These are phyloP conservation scores for Anthracocystis walkeri DNA, from an alignment of 1,284 basidiomycete genomes.

Conservation along the genomic window DNA sequence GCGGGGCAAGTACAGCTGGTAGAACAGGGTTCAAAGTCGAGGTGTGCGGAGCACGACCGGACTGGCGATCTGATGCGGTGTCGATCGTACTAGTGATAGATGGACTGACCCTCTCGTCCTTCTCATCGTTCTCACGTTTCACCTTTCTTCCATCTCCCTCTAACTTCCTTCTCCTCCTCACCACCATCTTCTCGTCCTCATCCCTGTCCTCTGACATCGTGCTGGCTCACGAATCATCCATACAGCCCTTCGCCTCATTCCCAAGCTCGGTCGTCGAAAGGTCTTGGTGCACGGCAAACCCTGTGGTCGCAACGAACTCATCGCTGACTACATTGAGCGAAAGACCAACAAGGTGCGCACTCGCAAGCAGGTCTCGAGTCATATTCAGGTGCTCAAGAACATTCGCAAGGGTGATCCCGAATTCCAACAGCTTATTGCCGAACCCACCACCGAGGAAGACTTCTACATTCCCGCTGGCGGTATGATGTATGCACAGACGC, in stretches of 20 bases:
- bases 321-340: slow-evolving; percentile 72
- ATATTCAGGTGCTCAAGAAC: slow-evolving; percentile 70
- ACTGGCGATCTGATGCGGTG: slow-evolving; percentile 1
- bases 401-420: slow-evolving; percentile 69
- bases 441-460: slow-evolving; percentile 67
- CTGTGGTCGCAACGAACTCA: slow-evolving; percentile 73
- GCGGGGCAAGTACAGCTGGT: not conserved
- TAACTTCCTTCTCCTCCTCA: not conserved
- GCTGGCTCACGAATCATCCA: slow-evolving; percentile 22
- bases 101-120: slow-evolving; percentile 3
- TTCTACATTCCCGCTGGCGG: slow-evolving; percentile 69
- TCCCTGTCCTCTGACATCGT: not conserved
- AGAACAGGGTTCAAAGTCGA: not conserved
- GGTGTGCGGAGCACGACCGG: not conserved
- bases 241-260: slow-evolving; percentile 70
- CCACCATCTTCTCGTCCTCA: slow-evolving; percentile 7
- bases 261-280: slow-evolving; percentile 72
- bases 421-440: slow-evolving; percentile 68
- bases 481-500: slow-evolving; percentile 68
- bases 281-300: slow-evolving; percentile 72
- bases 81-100: not conserved
- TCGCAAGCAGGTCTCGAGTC: slow-evolving; percentile 69
- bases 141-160: not conserved
- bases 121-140: not conserved
- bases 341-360: slow-evolving; percentile 70